Conservation (phyloP, 108 stramenopile species). For the Conticribra guillardii region DNA sequence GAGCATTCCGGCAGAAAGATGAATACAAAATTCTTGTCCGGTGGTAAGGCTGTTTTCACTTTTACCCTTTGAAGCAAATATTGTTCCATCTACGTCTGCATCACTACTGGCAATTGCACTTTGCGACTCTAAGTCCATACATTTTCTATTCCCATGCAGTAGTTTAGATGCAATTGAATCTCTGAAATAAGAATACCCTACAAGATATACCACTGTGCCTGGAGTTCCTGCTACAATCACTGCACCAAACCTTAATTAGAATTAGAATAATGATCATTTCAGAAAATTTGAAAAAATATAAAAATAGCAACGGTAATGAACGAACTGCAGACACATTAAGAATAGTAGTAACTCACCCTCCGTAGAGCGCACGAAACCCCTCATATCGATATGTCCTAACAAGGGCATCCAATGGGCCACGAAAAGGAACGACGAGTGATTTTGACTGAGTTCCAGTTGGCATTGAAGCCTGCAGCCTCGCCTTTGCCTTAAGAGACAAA, state of each 20-base stretch:
- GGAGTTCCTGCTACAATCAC: slow-evolving; percentile 93
- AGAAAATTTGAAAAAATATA: no score
- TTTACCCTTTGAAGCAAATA: no score
- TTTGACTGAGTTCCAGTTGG: background rate
- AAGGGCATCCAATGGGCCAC: slow-evolving; percentile 75
- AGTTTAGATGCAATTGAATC: slow-evolving; percentile 37
- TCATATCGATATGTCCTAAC: slow-evolving; percentile 66
- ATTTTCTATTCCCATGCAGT: slow-evolving; percentile 4
- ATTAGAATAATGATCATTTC: no score
- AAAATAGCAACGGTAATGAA: no score
- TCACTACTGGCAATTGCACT: no score
- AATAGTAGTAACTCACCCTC: no score
- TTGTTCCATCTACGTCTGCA: no score
- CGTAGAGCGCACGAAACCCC: slow-evolving; percentile 91
- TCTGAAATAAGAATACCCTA: slow-evolving; percentile 91
- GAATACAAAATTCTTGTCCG: slow-evolving; percentile 56
- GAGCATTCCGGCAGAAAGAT: slow-evolving; percentile 79
- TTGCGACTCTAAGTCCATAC: no score
- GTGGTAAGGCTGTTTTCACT: slow-evolving; percentile 2
- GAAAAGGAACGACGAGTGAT: slow-evolving; percentile 30
- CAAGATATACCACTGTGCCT: slow-evolving; percentile 91
- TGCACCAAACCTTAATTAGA: slow-evolving; percentile 88
- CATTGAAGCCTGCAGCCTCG: slow-evolving; percentile 58
- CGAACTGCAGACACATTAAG: no score
- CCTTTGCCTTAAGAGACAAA: slow-evolving; percentile 46